phyloP scores from a whole-genome alignment of 257 asterid species.

The Nicotiana tomentosiformis region DNA sequence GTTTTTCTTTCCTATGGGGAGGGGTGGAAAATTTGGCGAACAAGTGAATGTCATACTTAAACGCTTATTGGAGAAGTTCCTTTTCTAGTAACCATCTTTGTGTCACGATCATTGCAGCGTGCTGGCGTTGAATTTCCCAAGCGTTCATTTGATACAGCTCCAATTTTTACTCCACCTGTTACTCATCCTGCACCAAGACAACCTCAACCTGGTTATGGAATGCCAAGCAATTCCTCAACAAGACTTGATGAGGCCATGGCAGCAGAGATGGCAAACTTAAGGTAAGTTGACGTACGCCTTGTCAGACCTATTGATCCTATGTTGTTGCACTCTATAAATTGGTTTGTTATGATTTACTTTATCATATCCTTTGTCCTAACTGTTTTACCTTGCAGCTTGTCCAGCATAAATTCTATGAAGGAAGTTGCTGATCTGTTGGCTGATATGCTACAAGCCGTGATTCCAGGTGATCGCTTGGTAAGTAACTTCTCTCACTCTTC shows the following conservation, averaged over 20 bases:
- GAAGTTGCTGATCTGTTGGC: constrained; percentile 62
- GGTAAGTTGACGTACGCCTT: constrained; percentile 30
- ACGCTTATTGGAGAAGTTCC: neutral
- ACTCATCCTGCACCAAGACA: constrained; percentile 44
- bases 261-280: constrained; percentile 49
- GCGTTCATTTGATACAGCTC: constrained; percentile 55
- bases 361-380: neutral
- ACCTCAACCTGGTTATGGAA: constrained; percentile 87
- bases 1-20: neutral
- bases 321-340: neutral
- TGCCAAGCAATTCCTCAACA: constrained; percentile 81
- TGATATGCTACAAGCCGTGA: constrained; percentile 81
- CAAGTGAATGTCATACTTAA: neutral
- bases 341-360: neutral
- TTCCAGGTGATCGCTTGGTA: constrained; percentile 60
- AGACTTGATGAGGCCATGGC: constrained; percentile 94
- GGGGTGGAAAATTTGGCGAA: neutral
- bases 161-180: constrained; percentile 73
- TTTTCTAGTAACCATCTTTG: neutral
- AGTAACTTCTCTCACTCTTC: neutral
- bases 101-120: constrained; percentile 44
- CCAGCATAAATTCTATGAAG: constrained; percentile 51
- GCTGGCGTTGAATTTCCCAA: constrained; percentile 71
- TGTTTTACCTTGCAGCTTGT: constrained; percentile 36
- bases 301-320: neutral